Evolutionary conservation across 169 alveolate genomes (phyloP), one percentile per base, ranked within the genome.

Genomic region (Hepatocystis sp.): DNA sequence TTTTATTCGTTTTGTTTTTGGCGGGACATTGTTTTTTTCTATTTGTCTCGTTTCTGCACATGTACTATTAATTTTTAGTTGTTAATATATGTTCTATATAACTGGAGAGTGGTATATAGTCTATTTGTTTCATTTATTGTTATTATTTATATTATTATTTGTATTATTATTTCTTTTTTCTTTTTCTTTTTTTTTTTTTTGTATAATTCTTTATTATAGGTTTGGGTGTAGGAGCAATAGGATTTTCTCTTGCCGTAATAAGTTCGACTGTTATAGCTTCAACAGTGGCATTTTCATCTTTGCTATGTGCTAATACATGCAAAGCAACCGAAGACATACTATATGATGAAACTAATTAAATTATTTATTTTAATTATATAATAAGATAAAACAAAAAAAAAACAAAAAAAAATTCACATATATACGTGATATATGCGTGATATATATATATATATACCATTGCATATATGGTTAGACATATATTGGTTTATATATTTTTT

Each of bases 251-350:
- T 30, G 86, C 86, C 30, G 40, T 71, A 17, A 2, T 71, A 17
- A 71, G 86, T 36, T 71, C 86, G 17, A 71, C 86, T 2, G 52
- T 71, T 49, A n/a, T 71, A 23, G 86, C 86, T 32, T 71, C 86
- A 23, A 56, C 76, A n/a, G 25, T 71, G 32, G 23, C 58, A 27
- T 71, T 71, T 34, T 71, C 86, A 1, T 51, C 71, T n/a, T 71
- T 56, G 36, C 58, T 71, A 42, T 71, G 86, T 21, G 76, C 71
- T 46, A 71, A 71, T 34, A 71, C 86, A 19, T 71, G 86, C 27
- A 71, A 56, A 21, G 71, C 42, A 44, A 71, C 28, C 47, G 86
- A 71, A 42, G 86, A 71, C 10, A 55, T 56, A 25, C 1, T 56
- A 15, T 28, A 5, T 8, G 76, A 55, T 17, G 76, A 58, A 1